Percentiles rank a stretch among this genome's conserved stretches.
These are phyloP conservation scores for Ensete ventricosum DNA, from an alignment of 176 grass and related monocot genomes.

Conservation along the genomic window DNA sequence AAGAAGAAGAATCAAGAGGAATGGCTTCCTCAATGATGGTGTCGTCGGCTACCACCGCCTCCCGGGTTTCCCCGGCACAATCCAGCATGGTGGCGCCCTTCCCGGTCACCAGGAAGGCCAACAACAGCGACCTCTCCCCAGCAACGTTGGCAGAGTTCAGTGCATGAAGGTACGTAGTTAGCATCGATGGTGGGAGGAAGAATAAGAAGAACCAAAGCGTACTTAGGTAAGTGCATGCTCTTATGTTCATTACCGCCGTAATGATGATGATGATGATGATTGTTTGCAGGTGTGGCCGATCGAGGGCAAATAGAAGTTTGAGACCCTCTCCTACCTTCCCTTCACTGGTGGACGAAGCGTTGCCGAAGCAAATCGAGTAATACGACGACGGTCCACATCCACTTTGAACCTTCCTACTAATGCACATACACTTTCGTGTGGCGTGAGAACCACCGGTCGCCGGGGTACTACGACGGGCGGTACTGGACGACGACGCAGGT, in stretches of 20 bases:
- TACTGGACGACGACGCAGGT: conserved; percentile 3
- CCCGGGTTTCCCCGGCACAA: no score
- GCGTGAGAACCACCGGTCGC: not conserved
- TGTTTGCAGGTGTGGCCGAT: no score
- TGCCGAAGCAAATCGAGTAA: conserved; percentile 9
- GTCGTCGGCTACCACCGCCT: not conserved
- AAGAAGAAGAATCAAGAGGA: not conserved
- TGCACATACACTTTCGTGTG: not conserved
- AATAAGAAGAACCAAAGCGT: no score
- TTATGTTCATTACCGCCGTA: not conserved
- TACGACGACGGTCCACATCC: not conserved
- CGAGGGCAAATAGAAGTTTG: not conserved
- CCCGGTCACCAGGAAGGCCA: conserved; percentile 2
- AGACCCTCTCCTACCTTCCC: conserved; percentile 9
- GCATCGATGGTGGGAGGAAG: no score
- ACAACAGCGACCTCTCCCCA: conserved; percentile 7
- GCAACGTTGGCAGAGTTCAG: conserved; percentile 9
- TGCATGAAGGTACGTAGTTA: conserved; percentile 1
- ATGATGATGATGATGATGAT: no score
- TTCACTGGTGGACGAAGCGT: not conserved
- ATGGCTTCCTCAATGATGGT: conserved; percentile 7
- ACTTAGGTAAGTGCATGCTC: no score
- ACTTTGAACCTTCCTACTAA: not conserved
- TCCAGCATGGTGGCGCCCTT: no score
- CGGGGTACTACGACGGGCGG: not conserved